These are phyloP conservation scores for Closterium sp. DNA, from an alignment of 139 green algal species.

Conservation along the genomic window DNA sequence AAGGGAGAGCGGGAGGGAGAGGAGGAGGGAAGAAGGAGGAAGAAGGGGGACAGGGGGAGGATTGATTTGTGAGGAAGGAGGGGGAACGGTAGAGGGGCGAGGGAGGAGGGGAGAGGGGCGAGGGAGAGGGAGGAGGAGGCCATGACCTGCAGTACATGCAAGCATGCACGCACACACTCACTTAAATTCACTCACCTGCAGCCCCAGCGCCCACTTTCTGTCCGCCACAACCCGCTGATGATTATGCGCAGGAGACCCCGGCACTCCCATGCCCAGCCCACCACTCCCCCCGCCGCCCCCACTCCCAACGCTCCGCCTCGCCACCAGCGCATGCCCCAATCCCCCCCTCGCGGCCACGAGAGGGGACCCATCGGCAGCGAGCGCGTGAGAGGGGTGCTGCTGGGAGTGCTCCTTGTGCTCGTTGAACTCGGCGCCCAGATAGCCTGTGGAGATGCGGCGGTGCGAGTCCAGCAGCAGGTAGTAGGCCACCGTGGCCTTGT, in stretches of 20 bases:
- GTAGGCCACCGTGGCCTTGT: constrained; percentile 97
- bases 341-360: neutral
- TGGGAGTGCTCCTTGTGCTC: neutral
- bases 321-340: neutral
- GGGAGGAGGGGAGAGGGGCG: no score
- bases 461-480: constrained; percentile 77
- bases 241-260: constrained; percentile 6
- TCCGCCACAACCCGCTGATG: constrained; percentile 80
- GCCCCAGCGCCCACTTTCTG: constrained; percentile 82
- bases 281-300: neutral
- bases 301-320: neutral
- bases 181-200: constrained; percentile 39
- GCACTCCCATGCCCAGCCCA: neutral
- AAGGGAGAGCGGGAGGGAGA: neutral
- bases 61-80: no score
- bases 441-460: constrained; percentile 43
- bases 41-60: no score
- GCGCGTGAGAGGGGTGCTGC: neutral
- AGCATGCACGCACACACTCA: no score
- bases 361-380: neutral
- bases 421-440: constrained; percentile 46
- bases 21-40: no score
- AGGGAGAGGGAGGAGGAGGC: no score
- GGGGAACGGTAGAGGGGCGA: no score
- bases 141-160: no score